Evolutionary conservation across 805 yeast genomes (phyloP), one percentile per base, ranked within the genome.

Genomic region (Maudiozyma pseudohumilis): DNA sequence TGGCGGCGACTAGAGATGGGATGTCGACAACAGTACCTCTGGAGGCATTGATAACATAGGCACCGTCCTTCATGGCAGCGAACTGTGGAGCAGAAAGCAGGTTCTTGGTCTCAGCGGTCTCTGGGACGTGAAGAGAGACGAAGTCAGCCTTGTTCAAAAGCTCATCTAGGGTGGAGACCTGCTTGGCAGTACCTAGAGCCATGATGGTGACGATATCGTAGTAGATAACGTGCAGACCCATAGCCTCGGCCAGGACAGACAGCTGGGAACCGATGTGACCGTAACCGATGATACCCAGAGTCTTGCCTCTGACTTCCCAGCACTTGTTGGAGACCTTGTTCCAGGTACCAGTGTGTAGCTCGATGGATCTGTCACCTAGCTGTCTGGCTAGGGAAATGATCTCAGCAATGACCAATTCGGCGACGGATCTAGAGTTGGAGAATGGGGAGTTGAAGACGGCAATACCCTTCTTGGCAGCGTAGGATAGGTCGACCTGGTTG

Each of bases 281-380:
- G 57, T 92, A 92, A 51, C 98, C 98, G 28, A 92, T 72, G 55
- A 92, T 92, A 44, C 98, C 98, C 53, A 92, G 72, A 34, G 98
- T 89, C 66, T 92, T 92, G 50, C 98, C 98, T 69, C 98, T 83
- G 51, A 92, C 88, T 68, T 92, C 98, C 97, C 97, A 92, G 69
- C 98, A 92, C 64, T 75, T 87, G 49, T 85, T 72, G 54, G 83
- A 71, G 52, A 89, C 96, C 69, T 92, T 92, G 71, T 92, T 92
- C 98, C 98, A 92, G 45, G 89, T 79, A 48, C 96, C 96, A 39
- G 89, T 75, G 70, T 89, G 98, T 70, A 92, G 61, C 70, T 92
- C 98, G 48, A 81, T 80, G 25, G 95, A 85, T 66, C 98, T 80
- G 64, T 92, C 98, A 56, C 96, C 95, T 45, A 89, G 65, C 69